These are phyloP conservation scores for Bryoerythrophyllum caledonicum DNA, from an alignment of 225 moss, liverwort and hornwort species.

Conservation along the genomic window DNA sequence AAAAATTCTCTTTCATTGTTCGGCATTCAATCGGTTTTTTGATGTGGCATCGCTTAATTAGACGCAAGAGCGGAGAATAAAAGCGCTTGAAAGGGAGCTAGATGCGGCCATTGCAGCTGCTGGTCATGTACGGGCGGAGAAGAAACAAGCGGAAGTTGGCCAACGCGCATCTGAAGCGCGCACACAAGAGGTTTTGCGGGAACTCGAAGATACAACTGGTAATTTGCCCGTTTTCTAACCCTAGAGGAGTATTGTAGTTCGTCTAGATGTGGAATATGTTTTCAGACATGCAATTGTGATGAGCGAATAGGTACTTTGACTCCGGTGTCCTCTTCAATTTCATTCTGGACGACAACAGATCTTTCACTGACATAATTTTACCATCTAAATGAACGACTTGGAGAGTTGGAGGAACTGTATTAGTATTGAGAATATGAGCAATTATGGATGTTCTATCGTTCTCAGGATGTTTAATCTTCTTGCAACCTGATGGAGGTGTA, in stretches of 20 bases:
- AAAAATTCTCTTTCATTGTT: neutral
- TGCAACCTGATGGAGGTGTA: conserved; percentile 14
- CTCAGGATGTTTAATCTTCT: conserved; percentile 12
- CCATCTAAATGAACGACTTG: conserved; percentile 9
- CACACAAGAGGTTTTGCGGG: conserved; percentile 53
- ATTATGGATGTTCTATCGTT: neutral
- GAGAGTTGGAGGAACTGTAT: neutral
- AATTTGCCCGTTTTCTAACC: conserved; percentile 6
- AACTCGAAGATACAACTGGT: conserved; percentile 82
- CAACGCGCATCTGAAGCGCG: conserved; percentile 72
- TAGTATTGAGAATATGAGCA: neutral
- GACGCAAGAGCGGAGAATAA: conserved; percentile 79
- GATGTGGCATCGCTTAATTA: too few relatives aligned
- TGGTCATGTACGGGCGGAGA: conserved; percentile 68
- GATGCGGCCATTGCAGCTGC: conserved; percentile 81
- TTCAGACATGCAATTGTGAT: conserved; percentile 3
- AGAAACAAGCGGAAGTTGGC: conserved; percentile 66
- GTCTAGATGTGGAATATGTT: neutral
- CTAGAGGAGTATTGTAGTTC: neutral
- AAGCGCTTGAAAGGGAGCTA: conserved; percentile 70
- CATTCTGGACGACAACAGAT: too few relatives aligned
- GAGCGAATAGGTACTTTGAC: conserved; percentile 2
- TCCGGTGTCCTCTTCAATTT: conserved; percentile 6
- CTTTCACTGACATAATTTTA: too few relatives aligned
- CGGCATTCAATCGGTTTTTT: neutral